Conservation (phyloP, 2,329 filamentous ascomycete genomes). For the Xylaria sp. region DNA sequence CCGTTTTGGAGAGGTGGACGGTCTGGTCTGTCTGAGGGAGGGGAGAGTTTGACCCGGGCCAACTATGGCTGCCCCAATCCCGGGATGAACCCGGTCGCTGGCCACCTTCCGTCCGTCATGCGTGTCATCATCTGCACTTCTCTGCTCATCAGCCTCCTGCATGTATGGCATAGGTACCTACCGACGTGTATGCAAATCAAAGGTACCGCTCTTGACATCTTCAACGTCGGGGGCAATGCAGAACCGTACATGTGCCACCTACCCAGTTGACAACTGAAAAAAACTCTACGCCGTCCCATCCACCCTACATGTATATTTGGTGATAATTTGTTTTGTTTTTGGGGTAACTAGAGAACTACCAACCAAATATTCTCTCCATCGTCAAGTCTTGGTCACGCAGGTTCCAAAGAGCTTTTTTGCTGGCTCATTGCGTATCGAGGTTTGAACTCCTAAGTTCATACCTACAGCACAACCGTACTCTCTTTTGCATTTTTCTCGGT, state of each 20-base stretch:
- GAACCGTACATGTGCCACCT: not conserved
- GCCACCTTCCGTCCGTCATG: slow-evolving; percentile 5
- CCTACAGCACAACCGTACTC: not conserved
- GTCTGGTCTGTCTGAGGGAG: not conserved
- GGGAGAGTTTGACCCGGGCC: slow-evolving; percentile 16
- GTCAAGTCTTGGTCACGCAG: not conserved
- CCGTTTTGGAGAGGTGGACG: not conserved
- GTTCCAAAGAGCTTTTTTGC: slow-evolving; percentile 4
- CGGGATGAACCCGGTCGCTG: not conserved
- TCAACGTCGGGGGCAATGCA: not conserved
- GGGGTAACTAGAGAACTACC: not conserved
- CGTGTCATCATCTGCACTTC: slow-evolving; percentile 13
- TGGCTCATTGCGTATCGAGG: not conserved
- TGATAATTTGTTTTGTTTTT: not conserved
- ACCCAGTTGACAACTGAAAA: not conserved
- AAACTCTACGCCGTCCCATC: not conserved
- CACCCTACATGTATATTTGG: not conserved
- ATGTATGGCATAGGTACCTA: not conserved
- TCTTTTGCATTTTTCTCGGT: not conserved
- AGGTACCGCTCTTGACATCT: not conserved
- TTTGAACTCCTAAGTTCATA: not conserved
- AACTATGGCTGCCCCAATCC: not conserved
- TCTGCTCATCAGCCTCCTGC: not conserved
- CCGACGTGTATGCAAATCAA: not conserved
- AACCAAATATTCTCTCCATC: not conserved